These are phyloP conservation scores for Amphicarpaea edgeworthii DNA, from an alignment of 306 rosid genomes.

Conservation along the genomic window DNA sequence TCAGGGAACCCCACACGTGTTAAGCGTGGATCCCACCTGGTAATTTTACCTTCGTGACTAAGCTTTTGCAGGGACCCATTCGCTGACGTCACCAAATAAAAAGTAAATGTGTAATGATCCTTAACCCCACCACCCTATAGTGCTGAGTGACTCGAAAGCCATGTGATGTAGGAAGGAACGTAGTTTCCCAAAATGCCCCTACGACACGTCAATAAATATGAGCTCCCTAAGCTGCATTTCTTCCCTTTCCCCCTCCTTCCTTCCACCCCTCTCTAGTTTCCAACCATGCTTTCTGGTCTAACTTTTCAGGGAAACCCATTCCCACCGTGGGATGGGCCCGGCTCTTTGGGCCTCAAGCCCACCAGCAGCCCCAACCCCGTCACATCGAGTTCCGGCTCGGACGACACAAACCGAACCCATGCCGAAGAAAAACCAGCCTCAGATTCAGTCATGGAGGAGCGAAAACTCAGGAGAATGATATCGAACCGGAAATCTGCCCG, in stretches of 20 bases:
- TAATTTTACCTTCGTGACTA: constrained; percentile 64
- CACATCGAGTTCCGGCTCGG: constrained; percentile 58
- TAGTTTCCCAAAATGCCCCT: constrained; percentile 51
- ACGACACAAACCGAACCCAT: constrained; percentile 51
- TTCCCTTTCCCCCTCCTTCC: constrained; percentile 85
- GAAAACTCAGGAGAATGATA: constrained; percentile 79
- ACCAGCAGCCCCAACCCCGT: constrained; percentile 37
- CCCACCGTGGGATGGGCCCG: constrained; percentile 65
- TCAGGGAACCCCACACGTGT: constrained; percentile 23
- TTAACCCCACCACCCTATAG: constrained; percentile 47
- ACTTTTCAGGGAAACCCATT: constrained; percentile 55
- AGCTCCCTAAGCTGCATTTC: constrained; percentile 60
- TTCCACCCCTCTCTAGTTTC: constrained; percentile 41
- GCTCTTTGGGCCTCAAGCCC: constrained; percentile 32
- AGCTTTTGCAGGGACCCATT: constrained; percentile 60
- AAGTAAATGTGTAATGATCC: constrained; percentile 35
- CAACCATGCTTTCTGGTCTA: constrained; percentile 69
- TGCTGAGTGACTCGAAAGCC: constrained; percentile 91
- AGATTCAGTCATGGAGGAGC: constrained; percentile 54
- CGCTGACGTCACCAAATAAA: constrained; percentile 46
- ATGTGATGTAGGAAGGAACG: constrained; percentile 23
- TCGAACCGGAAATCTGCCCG: constrained; percentile 96
- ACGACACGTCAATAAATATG: constrained; percentile 51
- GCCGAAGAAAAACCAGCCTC: constrained; percentile 32
- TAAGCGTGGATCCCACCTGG: constrained; percentile 35